Evolutionary conservation across 768 basidiomycete species (phyloP).

Genomic region (Mycena filopes): DNA sequence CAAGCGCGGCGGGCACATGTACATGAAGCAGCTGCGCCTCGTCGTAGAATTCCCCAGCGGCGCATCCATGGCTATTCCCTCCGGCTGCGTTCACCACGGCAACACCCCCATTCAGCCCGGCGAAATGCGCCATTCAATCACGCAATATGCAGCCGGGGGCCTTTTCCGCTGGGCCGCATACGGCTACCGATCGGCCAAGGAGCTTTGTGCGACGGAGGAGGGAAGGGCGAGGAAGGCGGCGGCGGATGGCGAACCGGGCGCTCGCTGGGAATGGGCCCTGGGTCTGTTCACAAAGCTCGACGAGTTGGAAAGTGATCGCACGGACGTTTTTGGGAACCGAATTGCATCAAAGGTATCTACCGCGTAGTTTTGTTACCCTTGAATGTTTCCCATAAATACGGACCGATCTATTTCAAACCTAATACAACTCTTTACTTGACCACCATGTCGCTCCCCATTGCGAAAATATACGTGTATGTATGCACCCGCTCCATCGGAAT

Average conservation of each 20-base stretch:
- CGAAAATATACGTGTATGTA: too few species aligned
- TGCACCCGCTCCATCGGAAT: too few species aligned
- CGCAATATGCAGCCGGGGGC: constrained; percentile 37
- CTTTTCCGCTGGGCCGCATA: constrained; percentile 37
- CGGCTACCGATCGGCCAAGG: constrained; percentile 8
- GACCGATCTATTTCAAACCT: too few species aligned
- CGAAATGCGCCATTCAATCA: constrained; percentile 33
- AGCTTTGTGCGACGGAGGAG: background rate
- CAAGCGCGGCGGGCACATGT: constrained; percentile 33
- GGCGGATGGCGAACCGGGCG: background rate
- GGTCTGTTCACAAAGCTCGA: background rate
- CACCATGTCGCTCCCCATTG: too few species aligned
- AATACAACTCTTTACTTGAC: too few species aligned
- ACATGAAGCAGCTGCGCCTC: constrained; percentile 12
- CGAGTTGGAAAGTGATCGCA: background rate
- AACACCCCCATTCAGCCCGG: constrained; percentile 20
- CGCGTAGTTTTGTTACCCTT: too few species aligned
- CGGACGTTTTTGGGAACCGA: background rate
- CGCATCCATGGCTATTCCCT: constrained; percentile 34
- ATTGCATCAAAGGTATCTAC: too few species aligned
- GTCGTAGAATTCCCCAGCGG: constrained; percentile 13
- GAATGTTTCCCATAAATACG: too few species aligned
- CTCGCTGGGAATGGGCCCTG: background rate
- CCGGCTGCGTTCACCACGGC: constrained; percentile 30
- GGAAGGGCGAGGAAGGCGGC: background rate